A percentile compares a stretch with the other conserved stretches of the same genome.
Evolutionary conservation across 345 rosid species (phyloP).

Genomic region (Ricinus communis): DNA sequence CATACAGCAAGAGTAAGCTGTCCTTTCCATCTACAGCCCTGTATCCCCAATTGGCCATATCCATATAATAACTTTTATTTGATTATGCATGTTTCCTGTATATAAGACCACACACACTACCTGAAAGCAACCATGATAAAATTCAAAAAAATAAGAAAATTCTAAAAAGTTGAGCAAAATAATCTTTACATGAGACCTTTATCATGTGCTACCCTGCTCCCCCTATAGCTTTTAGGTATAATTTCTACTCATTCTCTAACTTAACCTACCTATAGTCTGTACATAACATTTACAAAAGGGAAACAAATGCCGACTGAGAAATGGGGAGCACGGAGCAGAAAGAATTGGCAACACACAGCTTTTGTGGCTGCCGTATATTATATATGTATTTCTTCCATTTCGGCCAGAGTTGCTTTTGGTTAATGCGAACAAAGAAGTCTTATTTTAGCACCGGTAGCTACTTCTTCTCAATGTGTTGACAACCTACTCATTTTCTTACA

Average conservation of each 20-base stretch:
- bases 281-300: slow-evolving; percentile 1
- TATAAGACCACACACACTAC: no score
- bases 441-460: neutral
- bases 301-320: no score
- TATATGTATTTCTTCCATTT: neutral
- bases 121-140: no score
- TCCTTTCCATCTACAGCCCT: no score
- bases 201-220: slow-evolving; percentile 3
- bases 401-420: slow-evolving; percentile 1
- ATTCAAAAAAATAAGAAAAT: no score
- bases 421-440: neutral
- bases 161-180: no score
- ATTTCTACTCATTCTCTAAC: neutral
- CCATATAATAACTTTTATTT: no score
- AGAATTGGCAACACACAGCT: slow-evolving; percentile 7
- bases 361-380: neutral
- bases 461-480: neutral
- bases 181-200: no score
- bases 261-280: neutral
- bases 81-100: no score
- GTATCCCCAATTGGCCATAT: no score
- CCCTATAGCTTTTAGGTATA: neutral
- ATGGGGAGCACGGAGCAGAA: neutral
- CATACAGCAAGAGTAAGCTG: no score
- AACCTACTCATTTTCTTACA: neutral